Evolutionary conservation across 306 rosid species (phyloP), one percentile per base, ranked within the genome.

Genomic region (Bauhinia variegata): DNA sequence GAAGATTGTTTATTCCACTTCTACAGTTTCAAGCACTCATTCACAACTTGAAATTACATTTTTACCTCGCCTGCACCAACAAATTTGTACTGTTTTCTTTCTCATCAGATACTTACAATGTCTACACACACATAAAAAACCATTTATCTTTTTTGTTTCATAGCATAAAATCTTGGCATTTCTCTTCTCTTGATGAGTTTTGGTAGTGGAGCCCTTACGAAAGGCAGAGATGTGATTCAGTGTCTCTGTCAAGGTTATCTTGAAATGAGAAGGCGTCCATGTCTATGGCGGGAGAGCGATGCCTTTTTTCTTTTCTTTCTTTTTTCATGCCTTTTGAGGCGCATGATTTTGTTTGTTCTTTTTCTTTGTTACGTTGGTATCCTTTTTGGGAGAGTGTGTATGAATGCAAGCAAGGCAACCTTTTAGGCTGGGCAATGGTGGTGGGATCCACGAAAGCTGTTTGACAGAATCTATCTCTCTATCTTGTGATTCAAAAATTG

Each of bases 371-470:
- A 52, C 28, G 2, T 23, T 23, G 30, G 23, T 18, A 48, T 43
- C 58, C 60, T 54, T 67, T 76, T 50, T 65, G 63, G 77, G 79
- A 46, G 72, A 41, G 68, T 67, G 84, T 75, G 41, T 36, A 36
- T 36, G 81, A 69, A 44, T 43, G n/a, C 65, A 73, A 67, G 36
- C 49, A 13, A 54, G 7, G 54, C 60, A 70, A 30, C 37, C 58
- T 67, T 65, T 61, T 77, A 64, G 72, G 75, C 59, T 74, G 75
- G 78, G 23, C 68, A 57, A 63, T 67, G 75, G 32, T 79, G 80
- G 87, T 88, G 93, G 92, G 92, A 84, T 83, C 90, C 88, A 85
- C 76, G 80, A 83, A 79, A 73, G 74, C 72, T 71, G 63, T 75
- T 66, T 58, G 68, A 54, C 61, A 75, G 78, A 44, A 52, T 54